Conservation (phyloP, 73 alveolate genomes). For the Stentor coeruleus region DNA sequence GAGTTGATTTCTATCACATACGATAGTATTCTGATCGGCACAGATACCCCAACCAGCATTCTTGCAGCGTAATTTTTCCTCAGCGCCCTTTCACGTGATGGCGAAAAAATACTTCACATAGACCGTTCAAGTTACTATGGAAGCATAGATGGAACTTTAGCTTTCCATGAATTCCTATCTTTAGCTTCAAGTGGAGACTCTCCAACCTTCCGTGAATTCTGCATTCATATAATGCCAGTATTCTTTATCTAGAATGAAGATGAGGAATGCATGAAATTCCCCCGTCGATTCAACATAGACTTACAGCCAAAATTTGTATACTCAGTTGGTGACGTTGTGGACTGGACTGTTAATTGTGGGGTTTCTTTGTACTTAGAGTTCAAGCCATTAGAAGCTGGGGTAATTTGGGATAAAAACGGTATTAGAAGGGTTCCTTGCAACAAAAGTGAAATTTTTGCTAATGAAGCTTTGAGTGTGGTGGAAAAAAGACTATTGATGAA, state of each 20-base stretch:
- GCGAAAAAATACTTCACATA: conserved; percentile 17
- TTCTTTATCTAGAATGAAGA: too few species aligned
- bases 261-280: conserved; percentile 13
- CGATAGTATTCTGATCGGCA: conserved; percentile 4
- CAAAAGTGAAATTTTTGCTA: conserved; percentile 19
- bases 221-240: not conserved
- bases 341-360: not conserved
- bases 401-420: not conserved
- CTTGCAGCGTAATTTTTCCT: not conserved
- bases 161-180: not conserved
- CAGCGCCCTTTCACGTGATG: conserved; percentile 3
- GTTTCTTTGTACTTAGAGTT: conserved; percentile 9
- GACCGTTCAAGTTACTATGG: conserved; percentile 17
- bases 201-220: not conserved
- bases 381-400: conserved; percentile 8
- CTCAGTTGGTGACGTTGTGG: conserved; percentile 18
- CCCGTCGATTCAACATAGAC: conserved; percentile 7
- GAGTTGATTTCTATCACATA: not conserved
- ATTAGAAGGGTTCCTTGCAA: conserved; percentile 21
- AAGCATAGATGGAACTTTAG: conserved; percentile 17
- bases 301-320: conserved; percentile 13
- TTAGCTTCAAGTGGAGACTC: not conserved
- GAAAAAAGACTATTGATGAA: conserved; percentile 6
- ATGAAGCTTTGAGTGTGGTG: not conserved
- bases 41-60: conserved; percentile 7